Evolutionary conservation across 768 basidiomycete genomes (phyloP).

Genomic region (Tephrocybe rancida): DNA sequence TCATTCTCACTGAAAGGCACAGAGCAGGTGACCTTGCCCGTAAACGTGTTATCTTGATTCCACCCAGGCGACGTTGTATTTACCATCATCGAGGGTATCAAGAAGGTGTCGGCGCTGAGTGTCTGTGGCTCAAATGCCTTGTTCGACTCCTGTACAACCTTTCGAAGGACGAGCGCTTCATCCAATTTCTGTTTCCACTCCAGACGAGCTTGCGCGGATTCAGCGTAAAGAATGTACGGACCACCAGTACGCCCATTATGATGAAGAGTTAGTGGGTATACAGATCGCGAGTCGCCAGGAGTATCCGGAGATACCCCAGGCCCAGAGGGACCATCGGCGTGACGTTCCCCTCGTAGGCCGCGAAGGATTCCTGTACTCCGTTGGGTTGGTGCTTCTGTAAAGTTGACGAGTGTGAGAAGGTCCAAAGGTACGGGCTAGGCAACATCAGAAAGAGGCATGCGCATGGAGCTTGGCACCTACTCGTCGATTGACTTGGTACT

Average conservation of each 20-base stretch:
- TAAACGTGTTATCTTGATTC: constrained; percentile 74
- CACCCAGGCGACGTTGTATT: constrained; percentile 55
- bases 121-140: constrained; percentile 95
- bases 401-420: constrained; percentile 81
- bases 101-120: constrained; percentile 86
- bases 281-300: constrained; percentile 66
- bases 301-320: constrained; percentile 35
- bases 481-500: constrained; percentile 80
- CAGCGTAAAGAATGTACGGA: constrained; percentile 85
- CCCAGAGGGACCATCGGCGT: constrained; percentile 26
- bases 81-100: constrained; percentile 66
- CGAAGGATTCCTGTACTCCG: constrained; percentile 75
- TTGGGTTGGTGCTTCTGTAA: constrained; percentile 78
- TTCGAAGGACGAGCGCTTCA: constrained; percentile 84
- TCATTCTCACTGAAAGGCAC: constrained; percentile 82
- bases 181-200: constrained; percentile 93
- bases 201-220: constrained; percentile 67
- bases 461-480: constrained; percentile 41
- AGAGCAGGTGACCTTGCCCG: constrained; percentile 91
- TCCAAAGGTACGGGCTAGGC: constrained; percentile 90
- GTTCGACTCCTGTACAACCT: constrained; percentile 89
- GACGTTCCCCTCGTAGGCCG: constrained; percentile 49
- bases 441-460: constrained; percentile 10
- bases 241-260: constrained; percentile 90
- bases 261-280: constrained; percentile 87